Evolutionary conservation across 805 yeast species (phyloP), one percentile per base, ranked within the genome.

Genomic region (Citeromyces matritensis): DNA sequence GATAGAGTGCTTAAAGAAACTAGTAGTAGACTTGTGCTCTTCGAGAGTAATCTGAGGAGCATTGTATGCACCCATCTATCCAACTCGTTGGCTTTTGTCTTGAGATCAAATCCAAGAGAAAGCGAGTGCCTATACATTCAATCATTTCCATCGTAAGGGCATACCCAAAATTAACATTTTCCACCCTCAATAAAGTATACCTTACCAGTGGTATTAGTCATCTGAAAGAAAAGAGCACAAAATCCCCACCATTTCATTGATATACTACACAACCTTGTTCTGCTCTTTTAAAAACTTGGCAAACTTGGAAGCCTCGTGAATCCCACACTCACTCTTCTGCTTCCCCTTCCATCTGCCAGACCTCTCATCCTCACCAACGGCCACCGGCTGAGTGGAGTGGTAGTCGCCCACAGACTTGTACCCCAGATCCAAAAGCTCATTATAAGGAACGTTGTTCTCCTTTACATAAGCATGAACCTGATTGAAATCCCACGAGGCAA

Each of bases 281-380:
- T 21, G 26, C 11, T 19, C 23, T 8, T 29, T 19, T 9, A 12
- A 19, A 29, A 55, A 79, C 45, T 80, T 63, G 0, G 80, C 72
- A 48, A 80, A 88, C 39, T 80, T 69, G 15, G 76, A 66, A 1
- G 86, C 70, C 43, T 77, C 80, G 47, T 88, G 97, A 33, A 88
- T 85, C 3, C 97, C 97, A 56, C 97, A 88, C 51, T 88, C 97
- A 1, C 95, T 84, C 59, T 88, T 88, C 8, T 73, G 65, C 49
- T 78, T 69, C 2, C 95, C 96, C 60, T 80, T 78, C 97, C 97
- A 88, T 46, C 97, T 69, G 1, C 97, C 97, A n/a, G 91, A 73
- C 40, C 97, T 69, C 52, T 88, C 97, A 47, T 88, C 96, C 48
- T 84, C 96, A 7, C 93, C 95, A 29, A 80, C 95, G 6, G 58